Base-by-base conservation (phyloP, 495 filamentous ascomycete genomes). In the Penicillium steckii region DNA sequence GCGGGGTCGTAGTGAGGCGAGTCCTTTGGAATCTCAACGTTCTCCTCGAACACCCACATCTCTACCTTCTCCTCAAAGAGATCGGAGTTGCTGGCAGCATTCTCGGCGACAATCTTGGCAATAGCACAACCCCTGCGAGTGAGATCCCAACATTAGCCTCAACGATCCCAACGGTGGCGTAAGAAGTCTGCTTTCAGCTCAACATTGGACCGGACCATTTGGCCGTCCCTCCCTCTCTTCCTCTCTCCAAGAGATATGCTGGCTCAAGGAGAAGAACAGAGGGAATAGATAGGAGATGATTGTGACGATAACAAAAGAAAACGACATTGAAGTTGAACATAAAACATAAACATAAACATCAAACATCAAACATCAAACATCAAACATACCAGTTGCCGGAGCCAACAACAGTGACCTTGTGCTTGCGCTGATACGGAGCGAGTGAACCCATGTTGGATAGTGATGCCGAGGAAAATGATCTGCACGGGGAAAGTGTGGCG, bases 1-100 rank as follows among this genome's bases (percentile, higher is more conserved):
- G 72, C 67, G 42, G 81, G 56, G 52, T 85, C 69, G 69, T 85
- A 84, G 72, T 86, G 74, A 33, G 73, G 74, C 8, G 83, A 87
- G 40, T 71, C 71, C 61, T 84, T 76, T n/a, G 88, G 71, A 46
- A 95, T 74, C 44, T 82, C 82, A 33, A 92, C 84, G 42, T 91
- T 84, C 72, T 96, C 91, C 73, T 96, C 89, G 55, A 83, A 94
- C 62, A 96, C 93, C 90, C 90, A 97, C 93, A 99, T 97, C 71
- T 93, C 89, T 32, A 99, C 91, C 47, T 91, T 81, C 59, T 84
- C 72, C 55, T 97, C 86, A 66, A 97, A 99, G 40, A 95, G 56
- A 24, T 89, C 82, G 0, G 84, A 76, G 69, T 97, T 80, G 56
- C 76, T 83, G 48, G 77, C 77, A 19, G 90, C 86, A 72, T 95